Conservation (phyloP, 352 stramenopile species). For the Pythium aristosporum region DNA sequence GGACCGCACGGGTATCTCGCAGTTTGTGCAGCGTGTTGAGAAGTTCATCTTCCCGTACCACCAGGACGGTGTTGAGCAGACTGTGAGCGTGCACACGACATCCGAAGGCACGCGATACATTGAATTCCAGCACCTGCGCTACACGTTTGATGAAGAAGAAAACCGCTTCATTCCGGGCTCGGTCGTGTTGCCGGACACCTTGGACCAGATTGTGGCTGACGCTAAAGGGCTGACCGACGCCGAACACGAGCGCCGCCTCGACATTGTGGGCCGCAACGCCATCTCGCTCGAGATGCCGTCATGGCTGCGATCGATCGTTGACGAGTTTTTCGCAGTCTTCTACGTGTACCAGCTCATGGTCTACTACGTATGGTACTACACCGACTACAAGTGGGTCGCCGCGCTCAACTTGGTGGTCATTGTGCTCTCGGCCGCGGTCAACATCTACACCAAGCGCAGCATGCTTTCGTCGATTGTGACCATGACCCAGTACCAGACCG, state of each 20-base stretch:
- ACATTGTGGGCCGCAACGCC: conserved; percentile 53
- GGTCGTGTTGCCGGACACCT: conserved; percentile 41
- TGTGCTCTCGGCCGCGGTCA: conserved; percentile 38
- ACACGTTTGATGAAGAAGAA: conserved; percentile 27
- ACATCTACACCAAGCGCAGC: conserved; percentile 67
- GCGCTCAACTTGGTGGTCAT: conserved; percentile 64
- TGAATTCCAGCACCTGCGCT: conserved; percentile 32
- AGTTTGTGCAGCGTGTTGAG: conserved; percentile 53
- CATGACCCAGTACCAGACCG: conserved; percentile 63
- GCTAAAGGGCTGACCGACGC: conserved; percentile 38
- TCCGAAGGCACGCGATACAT: conserved; percentile 23
- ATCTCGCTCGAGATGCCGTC: conserved; percentile 70
- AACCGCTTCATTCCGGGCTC: conserved; percentile 24
- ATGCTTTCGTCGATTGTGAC: conserved; percentile 52
- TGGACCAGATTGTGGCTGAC: conserved; percentile 30
- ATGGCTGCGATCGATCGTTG: conserved; percentile 30
- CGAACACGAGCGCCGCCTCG: conserved; percentile 30
- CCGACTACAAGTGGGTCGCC: conserved; percentile 37
- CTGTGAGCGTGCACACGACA: conserved; percentile 38
- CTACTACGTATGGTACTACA: conserved; percentile 83
- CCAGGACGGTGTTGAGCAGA: conserved; percentile 48
- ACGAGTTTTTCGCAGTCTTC: conserved; percentile 73
- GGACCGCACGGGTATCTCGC: conserved; percentile 51
- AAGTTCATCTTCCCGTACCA: conserved; percentile 39
- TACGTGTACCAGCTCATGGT: conserved; percentile 88